Evolutionary conservation across 176 grass and related monocot species (phyloP).

Genomic region (Cenchrus americanus): DNA sequence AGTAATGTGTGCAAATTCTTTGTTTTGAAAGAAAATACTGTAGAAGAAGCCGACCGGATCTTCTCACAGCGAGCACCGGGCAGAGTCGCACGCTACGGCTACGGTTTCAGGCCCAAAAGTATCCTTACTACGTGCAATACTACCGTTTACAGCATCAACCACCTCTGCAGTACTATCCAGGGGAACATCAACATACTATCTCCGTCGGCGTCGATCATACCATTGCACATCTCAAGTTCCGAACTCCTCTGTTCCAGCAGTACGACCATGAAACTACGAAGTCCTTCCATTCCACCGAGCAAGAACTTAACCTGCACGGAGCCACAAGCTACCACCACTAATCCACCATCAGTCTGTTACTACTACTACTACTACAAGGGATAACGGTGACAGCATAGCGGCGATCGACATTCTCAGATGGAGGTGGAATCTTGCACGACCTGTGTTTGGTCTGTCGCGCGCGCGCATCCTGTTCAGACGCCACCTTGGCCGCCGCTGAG

Average conservation of each 20-base stretch:
- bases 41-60: no score
- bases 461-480: background rate
- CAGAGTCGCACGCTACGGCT: no score
- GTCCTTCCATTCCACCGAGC: background rate
- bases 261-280: background rate
- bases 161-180: background rate
- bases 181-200: background rate
- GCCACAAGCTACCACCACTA: background rate
- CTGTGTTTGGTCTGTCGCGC: background rate
- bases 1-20: no score
- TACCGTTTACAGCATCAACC: background rate
- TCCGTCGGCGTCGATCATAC: constrained; percentile 8
- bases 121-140: background rate
- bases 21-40: no score
- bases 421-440: background rate
- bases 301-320: background rate
- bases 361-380: background rate
- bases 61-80: no score
- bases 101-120: background rate
- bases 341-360: background rate
- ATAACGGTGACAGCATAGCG: background rate
- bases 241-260: background rate
- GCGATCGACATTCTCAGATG: background rate
- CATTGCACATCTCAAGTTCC: background rate
- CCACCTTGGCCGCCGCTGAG: constrained; percentile 43